Percentiles rank a stretch among this genome's conserved stretches.
These are phyloP conservation scores for Talaromyces nanjingensis DNA, from an alignment of 495 filamentous ascomycete species.

Conservation along the genomic window DNA sequence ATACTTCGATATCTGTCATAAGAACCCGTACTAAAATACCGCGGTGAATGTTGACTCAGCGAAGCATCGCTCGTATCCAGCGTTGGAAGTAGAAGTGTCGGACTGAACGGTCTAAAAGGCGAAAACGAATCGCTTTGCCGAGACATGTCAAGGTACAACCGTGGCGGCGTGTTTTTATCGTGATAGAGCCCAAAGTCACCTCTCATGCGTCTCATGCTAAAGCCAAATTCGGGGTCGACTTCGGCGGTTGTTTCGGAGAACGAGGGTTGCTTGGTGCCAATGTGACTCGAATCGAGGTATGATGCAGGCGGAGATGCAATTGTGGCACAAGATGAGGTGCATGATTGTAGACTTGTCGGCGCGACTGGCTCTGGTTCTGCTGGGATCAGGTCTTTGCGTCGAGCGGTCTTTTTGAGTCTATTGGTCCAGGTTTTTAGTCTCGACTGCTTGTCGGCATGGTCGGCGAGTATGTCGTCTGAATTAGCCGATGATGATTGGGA, in stretches of 20 bases:
- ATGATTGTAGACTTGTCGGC: neutral
- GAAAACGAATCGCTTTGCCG: neutral
- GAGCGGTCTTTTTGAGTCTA: neutral
- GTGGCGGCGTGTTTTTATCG: neutral
- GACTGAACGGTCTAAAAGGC: slow-evolving; percentile 4
- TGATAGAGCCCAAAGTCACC: neutral
- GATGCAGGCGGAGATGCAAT: neutral
- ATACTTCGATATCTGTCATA: neutral
- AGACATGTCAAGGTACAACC: slow-evolving; percentile 3
- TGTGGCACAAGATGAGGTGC: neutral
- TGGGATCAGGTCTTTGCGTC: neutral
- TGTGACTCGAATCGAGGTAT: neutral
- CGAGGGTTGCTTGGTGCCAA: neutral
- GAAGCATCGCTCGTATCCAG: neutral
- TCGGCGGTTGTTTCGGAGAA: slow-evolving; percentile 2
- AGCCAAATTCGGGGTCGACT: neutral
- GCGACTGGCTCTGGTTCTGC: neutral
- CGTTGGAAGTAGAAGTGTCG: neutral
- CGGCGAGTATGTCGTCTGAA: neutral
- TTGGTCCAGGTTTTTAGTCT: neutral
- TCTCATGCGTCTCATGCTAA: slow-evolving; percentile 1
- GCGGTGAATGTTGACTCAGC: neutral
- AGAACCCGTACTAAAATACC: neutral
- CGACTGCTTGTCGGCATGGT: neutral
- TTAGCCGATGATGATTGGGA: neutral